phyloP scores from a whole-genome alignment of 257 asterid species.

The Solanum pennellii region DNA sequence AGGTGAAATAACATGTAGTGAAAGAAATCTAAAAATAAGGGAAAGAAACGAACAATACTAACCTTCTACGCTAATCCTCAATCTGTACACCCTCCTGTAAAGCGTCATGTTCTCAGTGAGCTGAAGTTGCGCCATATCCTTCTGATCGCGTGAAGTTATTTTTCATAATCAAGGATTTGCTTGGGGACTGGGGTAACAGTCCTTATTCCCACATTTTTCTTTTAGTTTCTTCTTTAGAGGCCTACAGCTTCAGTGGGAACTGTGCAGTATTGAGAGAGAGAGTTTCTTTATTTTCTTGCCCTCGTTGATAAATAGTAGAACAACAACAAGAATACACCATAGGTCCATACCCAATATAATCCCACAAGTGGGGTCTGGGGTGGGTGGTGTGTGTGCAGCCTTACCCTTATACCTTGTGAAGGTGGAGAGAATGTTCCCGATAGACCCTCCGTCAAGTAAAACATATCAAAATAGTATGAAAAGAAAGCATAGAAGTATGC shows the following conservation, averaged over 20 bases:
- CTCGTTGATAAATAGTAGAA: not conserved
- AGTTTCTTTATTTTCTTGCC: not conserved
- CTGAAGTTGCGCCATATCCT: not conserved
- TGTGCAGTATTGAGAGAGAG: not conserved
- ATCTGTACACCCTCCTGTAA: not conserved
- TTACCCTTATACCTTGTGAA: not conserved
- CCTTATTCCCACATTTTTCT: not conserved
- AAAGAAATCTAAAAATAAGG: not conserved
- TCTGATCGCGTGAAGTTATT: not conserved
- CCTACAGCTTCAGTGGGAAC: not conserved
- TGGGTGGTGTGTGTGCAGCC: not conserved
- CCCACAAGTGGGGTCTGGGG: not conserved
- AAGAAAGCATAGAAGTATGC: not conserved
- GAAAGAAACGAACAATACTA: not conserved
- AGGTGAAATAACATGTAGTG: not conserved
- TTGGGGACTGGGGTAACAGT: not conserved
- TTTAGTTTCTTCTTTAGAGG: not conserved
- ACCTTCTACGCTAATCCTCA: not conserved
- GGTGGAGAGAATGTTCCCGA: not conserved
- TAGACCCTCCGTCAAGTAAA: not conserved
- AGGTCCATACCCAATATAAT: not conserved
- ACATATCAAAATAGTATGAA: not conserved
- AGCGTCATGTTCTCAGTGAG: not conserved
- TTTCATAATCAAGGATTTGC: not conserved
- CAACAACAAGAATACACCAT: not conserved